A percentile compares a stretch with the other conserved stretches of the same genome.
These are phyloP conservation scores for Ophiosphaerella narmari DNA, from an alignment of 2,329 filamentous ascomycete genomes.

Conservation along the genomic window DNA sequence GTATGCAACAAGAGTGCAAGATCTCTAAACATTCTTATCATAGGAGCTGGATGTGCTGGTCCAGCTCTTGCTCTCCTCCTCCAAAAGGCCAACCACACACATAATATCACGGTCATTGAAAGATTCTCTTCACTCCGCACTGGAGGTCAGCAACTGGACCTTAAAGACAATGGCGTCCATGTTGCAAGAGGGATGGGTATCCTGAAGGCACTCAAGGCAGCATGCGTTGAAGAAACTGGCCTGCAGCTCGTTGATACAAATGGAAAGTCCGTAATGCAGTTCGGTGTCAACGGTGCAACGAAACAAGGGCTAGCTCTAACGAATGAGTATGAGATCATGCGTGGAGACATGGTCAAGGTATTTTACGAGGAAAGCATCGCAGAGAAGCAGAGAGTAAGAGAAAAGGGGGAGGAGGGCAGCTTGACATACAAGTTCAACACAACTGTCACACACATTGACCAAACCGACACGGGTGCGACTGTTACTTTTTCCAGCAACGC, in stretches of 20 bases:
- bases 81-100: slow-evolving; percentile 44
- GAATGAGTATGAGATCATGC: slow-evolving; percentile 40
- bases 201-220: slow-evolving; percentile 37
- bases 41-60: slow-evolving; percentile 34
- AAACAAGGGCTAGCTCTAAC: slow-evolving; percentile 25
- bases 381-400: slow-evolving; percentile 14
- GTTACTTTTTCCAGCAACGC: slow-evolving; percentile 25
- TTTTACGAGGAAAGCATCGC: slow-evolving; percentile 26
- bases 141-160: slow-evolving; percentile 53
- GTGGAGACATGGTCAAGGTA: slow-evolving; percentile 40
- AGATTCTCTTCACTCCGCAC: slow-evolving; percentile 49
- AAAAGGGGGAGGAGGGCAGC: slow-evolving; percentile 10
- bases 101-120: slow-evolving; percentile 50
- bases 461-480: slow-evolving; percentile 12
- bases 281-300: slow-evolving; percentile 38
- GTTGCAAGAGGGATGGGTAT: slow-evolving; percentile 49
- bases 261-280: slow-evolving; percentile 17
- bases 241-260: slow-evolving; percentile 40
- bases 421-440: slow-evolving; percentile 17
- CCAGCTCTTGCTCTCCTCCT: slow-evolving; percentile 57
- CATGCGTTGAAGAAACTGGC: slow-evolving; percentile 47
- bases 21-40: slow-evolving; percentile 33
- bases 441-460: slow-evolving; percentile 17
- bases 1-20: neutral
- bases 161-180: slow-evolving; percentile 50